phyloP scores from a whole-genome alignment of 495 filamentous ascomycete species.

The Penicillium fimorum region DNA sequence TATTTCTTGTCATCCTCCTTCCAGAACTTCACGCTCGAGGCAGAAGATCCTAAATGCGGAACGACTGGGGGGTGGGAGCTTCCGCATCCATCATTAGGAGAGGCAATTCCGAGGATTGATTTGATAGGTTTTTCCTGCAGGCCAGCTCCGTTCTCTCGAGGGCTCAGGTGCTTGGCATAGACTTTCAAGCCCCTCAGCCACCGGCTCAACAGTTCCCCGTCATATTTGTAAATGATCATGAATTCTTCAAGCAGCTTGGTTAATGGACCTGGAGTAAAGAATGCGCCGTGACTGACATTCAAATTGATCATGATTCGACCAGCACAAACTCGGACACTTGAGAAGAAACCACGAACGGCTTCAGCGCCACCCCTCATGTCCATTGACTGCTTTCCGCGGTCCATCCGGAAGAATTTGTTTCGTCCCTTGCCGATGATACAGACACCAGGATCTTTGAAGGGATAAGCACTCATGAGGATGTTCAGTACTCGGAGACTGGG shows the following conservation, averaged over 20 bases:
- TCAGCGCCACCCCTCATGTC: conserved; percentile 30
- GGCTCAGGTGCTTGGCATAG: conserved; percentile 9
- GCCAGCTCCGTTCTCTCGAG: background rate
- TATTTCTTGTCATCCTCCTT: conserved; percentile 4
- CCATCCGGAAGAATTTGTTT: conserved; percentile 25
- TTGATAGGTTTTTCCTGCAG: background rate
- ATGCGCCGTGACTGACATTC: conserved; percentile 44
- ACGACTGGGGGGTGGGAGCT: background rate
- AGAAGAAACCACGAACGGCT: conserved; percentile 48
- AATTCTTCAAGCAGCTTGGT: conserved; percentile 23
- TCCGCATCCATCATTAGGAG: conserved; percentile 7
- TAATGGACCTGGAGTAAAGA: conserved; percentile 38
- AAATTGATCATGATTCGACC: conserved; percentile 47
- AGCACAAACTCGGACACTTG: conserved; percentile 44
- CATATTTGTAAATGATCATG: background rate
- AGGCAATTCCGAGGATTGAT: conserved; percentile 16
- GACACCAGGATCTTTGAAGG: conserved; percentile 17
- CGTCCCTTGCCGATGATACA: conserved; percentile 14
- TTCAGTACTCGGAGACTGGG: conserved; percentile 44
- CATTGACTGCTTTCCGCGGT: conserved; percentile 23
- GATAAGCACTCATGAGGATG: conserved; percentile 37
- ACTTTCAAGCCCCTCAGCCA: conserved; percentile 18
- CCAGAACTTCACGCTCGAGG: conserved; percentile 19
- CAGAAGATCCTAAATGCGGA: background rate
- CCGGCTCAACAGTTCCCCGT: conserved; percentile 2